These are phyloP conservation scores for Schizophyllum commune DNA, from an alignment of 1,284 basidiomycete species.

Conservation along the genomic window DNA sequence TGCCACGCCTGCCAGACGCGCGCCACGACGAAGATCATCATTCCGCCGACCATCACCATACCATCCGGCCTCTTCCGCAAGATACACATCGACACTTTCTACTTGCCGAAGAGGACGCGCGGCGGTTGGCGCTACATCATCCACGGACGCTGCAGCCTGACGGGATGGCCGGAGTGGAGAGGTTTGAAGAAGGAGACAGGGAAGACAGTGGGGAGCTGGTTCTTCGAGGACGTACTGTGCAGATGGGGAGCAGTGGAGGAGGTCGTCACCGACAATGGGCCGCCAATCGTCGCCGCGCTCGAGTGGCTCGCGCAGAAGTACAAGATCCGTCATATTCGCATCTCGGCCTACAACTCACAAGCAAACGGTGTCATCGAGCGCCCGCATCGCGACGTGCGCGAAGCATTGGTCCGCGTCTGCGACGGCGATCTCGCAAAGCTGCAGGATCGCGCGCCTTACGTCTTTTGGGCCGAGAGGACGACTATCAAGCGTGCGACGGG, in stretches of 20 bases:
- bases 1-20: constrained; percentile 4
- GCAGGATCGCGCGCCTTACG: not conserved
- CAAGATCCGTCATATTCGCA: constrained; percentile 29
- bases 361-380: constrained; percentile 33
- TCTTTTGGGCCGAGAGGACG: constrained; percentile 19
- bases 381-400: constrained; percentile 25
- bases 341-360: constrained; percentile 36
- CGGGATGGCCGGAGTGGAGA: constrained; percentile 17
- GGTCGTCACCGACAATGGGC: constrained; percentile 26
- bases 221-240: constrained; percentile 17
- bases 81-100: constrained; percentile 22
- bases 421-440: constrained; percentile 20
- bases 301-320: constrained; percentile 23
- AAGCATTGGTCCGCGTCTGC: constrained; percentile 29
- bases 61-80: constrained; percentile 23
- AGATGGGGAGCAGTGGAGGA: constrained; percentile 18
- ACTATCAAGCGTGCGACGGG: constrained; percentile 14
- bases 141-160: constrained; percentile 17
- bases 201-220: constrained; percentile 15
- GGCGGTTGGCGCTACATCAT: constrained; percentile 20
- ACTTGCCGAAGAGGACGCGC: constrained; percentile 18
- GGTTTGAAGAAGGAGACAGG: constrained; percentile 15
- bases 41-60: constrained; percentile 21
- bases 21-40: not conserved
- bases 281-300: constrained; percentile 24